Base-by-base conservation (phyloP, 2,329 filamentous ascomycete genomes). In the Arthroderma sp. region DNA sequence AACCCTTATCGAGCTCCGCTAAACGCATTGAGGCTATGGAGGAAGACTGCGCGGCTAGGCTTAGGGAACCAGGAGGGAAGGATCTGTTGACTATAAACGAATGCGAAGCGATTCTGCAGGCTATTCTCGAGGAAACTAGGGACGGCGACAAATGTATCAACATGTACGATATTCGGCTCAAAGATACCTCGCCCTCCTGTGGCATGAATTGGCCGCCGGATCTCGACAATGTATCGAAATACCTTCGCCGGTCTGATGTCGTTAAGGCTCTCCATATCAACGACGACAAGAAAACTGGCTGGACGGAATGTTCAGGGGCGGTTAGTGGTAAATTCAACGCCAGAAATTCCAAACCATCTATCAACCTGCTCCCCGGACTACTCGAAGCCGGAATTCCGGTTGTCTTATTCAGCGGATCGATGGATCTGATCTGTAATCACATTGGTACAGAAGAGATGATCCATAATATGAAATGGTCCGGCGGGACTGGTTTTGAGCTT, bases 121-220 rank as follows among this genome's bases (percentile, higher is more conserved):
- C 78, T 6, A 77, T 96, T 42, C 73, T 96, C 3, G 62, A 79
- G 40, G 88, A 85, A 2, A 66, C 71, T 47, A 71, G 75, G 43
- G 50, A 52, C 8, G 68, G 68, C 32, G 69, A 68, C 9, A 69
- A 78, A 56, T 98, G 93, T 63, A 63, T 80, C 61, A 99, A 98
- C 68, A 95, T 96, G 86, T 99, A 99, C 64, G 91, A 99, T 62
- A 75, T 96, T 43, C 85, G 89, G 39, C 73, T 95, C 39, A 80
- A 72, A 51, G 91, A 98, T 63, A 69, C 68, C 5, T 86, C 77
- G 62, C 83, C 85, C 4, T 82, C 81, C 50, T 98, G 91, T 62
- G 91, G 91, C 53, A 94, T 94, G 88, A 89, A 87, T 68, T 98
- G 93, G 93, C 91, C 91, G 30, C 83, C 87, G 51, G 91, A 98